phyloP scores from a whole-genome alignment of 2,329 filamentous ascomycete genomes.

The Aureobasidium zeae region DNA sequence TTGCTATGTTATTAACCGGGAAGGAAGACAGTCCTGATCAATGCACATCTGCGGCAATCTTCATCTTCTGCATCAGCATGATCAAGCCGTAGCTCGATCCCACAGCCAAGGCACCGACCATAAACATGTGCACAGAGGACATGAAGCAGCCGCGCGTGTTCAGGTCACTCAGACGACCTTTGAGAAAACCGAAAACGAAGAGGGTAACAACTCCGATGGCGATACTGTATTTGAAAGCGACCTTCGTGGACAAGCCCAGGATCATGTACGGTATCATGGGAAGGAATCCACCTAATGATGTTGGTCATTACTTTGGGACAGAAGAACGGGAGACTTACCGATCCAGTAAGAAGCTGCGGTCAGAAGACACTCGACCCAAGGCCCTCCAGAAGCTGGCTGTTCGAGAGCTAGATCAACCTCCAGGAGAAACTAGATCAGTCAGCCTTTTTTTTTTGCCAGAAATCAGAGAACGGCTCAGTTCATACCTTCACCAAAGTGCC shows the following conservation, averaged over 20 bases:
- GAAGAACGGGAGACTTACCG: constrained; percentile 18
- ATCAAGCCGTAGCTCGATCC: constrained; percentile 32
- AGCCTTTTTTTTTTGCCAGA: neutral
- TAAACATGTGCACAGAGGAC: constrained; percentile 30
- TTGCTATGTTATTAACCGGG: too few species aligned
- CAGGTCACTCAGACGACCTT: constrained; percentile 30
- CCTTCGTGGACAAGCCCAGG: constrained; percentile 28
- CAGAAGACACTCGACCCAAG: constrained; percentile 37
- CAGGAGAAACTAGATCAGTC: constrained; percentile 45
- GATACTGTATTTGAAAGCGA: constrained; percentile 41
- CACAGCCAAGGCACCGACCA: constrained; percentile 29
- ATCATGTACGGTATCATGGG: constrained; percentile 47
- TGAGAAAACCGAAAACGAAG: constrained; percentile 44
- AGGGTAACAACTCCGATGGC: constrained; percentile 42
- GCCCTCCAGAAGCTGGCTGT: constrained; percentile 35
- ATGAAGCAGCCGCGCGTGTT: constrained; percentile 22
- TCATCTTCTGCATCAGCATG: too few species aligned
- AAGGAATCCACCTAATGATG: constrained; percentile 27
- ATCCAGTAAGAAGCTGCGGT: constrained; percentile 33
- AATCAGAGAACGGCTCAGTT: constrained; percentile 34
- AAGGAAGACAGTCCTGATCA: too few species aligned
- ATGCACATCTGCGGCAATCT: too few species aligned
- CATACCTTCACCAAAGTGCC: neutral
- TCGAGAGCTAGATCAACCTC: constrained; percentile 47
- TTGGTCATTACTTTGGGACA: too few species aligned